These are phyloP conservation scores for Podila verticillata DNA, from an alignment of 192 early-diverging fungal species.

Conservation along the genomic window DNA sequence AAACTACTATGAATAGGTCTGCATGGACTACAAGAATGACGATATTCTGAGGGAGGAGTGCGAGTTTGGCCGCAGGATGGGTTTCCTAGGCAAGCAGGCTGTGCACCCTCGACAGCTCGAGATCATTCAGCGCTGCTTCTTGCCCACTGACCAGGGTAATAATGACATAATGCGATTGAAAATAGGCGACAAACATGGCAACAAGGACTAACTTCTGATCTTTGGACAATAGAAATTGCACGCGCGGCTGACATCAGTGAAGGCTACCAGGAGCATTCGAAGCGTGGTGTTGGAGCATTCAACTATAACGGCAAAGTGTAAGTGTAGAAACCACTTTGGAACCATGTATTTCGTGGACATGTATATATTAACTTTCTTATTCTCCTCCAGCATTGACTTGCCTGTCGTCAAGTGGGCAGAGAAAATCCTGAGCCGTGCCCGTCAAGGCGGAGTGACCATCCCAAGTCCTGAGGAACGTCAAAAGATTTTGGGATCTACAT, in stretches of 20 bases:
- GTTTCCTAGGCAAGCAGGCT: constrained; percentile 96
- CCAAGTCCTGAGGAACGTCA: constrained; percentile 42
- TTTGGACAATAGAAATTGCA: constrained; percentile 59
- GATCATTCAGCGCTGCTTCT: constrained; percentile 80
- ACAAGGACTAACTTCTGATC: background rate
- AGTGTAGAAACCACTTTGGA: constrained; percentile 4
- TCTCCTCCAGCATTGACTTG: constrained; percentile 70
- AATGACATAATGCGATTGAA: background rate
- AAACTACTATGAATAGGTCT: constrained; percentile 61
- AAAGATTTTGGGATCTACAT: constrained; percentile 16
- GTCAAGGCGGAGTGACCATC: constrained; percentile 63
- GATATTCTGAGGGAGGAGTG: constrained; percentile 82
- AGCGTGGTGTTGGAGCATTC: constrained; percentile 89
- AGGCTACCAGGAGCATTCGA: constrained; percentile 70
- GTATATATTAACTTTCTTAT: background rate
- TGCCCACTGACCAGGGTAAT: constrained; percentile 73
- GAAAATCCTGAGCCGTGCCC: constrained; percentile 71
- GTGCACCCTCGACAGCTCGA: constrained; percentile 93
- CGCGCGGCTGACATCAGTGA: constrained; percentile 77
- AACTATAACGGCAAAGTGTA: constrained; percentile 92
- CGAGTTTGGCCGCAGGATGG: constrained; percentile 87
- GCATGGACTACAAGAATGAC: constrained; percentile 84
- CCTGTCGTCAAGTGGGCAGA: constrained; percentile 94
- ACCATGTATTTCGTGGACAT: background rate
- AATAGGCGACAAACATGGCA: background rate